Evolutionary conservation across 139 green algal genomes (phyloP), one percentile per base, ranked within the genome.

Genomic region (Tetradesmus lagerheimii): DNA sequence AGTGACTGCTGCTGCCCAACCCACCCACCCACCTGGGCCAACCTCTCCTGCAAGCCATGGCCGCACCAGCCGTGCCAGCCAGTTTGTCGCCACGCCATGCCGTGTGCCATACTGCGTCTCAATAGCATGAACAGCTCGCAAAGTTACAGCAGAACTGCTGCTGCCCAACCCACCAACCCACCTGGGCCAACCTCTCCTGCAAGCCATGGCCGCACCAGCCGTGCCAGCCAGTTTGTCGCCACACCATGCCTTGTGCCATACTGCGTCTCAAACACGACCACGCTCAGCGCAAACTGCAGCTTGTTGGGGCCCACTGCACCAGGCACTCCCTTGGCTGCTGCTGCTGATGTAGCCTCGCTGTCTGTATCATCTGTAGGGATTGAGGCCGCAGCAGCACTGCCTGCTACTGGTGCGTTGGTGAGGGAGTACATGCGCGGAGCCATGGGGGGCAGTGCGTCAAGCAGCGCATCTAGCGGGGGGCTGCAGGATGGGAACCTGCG

Each of bases 391-490:
- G 90, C 45, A 93, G 43, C 20, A 62, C 27, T 18, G 29, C 34
- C 57, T 12, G 20, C 38, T 15, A 87, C 74, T 20, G 89, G 91
- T 2, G 92, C 94, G 91, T 41, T 94, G 67, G 94, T 96, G 78
- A 99, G 89, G 12, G 97, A 99, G 93, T 99, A 99, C 91, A 98
- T 93, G 88, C 97, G 92, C 0, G 97, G 95, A 18, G 90, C 77
- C 35, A 99, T 93, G 14, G 96, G 93, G 2, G 95, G 95, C 81
- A 99, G 93, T 1, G 92, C 92, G 86, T 98, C 95, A 43, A 99
- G 93, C 67, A 99, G 94, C 20, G 92, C 94, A 15, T 92, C 95
- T 50, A 99, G 88, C 0, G 95, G 92, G 6, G 96, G 97, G 29
- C 90, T 81, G 93, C 96, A 99, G 27, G 93, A 97, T 50, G 94